Evolutionary conservation across 805 yeast genomes (phyloP), one percentile per base, ranked within the genome.

Genomic region (Candida tammaniensis): DNA sequence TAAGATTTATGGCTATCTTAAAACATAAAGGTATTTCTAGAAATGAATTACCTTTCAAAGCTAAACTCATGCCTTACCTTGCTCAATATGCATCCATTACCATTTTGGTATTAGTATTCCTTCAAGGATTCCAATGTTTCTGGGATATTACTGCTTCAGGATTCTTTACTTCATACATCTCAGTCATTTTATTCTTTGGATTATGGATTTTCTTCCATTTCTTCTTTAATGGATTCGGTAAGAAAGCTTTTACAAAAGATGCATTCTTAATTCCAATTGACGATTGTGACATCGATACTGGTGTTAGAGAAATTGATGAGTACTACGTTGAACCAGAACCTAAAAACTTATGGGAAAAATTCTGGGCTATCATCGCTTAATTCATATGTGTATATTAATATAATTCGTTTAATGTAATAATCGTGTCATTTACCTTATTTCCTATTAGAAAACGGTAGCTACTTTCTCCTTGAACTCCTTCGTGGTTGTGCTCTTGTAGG

Each of bases 71-170:
- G 79, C 93, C 94, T 3, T 73, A 54, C 43, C 58, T 66, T 40
- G 85, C 89, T 1, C 79, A 76, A 58, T 81, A 82, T 48, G 75
- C 87, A 3, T 59, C 76, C 4, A 58, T 68, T 34, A 66, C 74
- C 44, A 68, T 81, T 43, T 55, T 68, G 10, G 43, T 82, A 18
- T 73, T 86, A 51, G 73, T 75, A 17, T 68, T 85, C 41, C 68
- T 86, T 42, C 89, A 86, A 59, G 95, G 95, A 24, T 86, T 72
- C 55, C 57, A 71, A 1, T 74, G 76, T 1, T 86, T 86, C 59
- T 76, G 76, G 36, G 57, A 57, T 8, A 62, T 82, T 48, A 63
- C 61, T 39, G 83, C 74, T 3, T 55, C 74, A 8, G 59, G 63
- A 23, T 86, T 86, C 64, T 76, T 84, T 54, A 76, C 86, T 17